Evolutionary conservation across 495 filamentous ascomycete species (phyloP), one percentile per base, ranked within the genome.

Genomic region (Neurospora sp.): DNA sequence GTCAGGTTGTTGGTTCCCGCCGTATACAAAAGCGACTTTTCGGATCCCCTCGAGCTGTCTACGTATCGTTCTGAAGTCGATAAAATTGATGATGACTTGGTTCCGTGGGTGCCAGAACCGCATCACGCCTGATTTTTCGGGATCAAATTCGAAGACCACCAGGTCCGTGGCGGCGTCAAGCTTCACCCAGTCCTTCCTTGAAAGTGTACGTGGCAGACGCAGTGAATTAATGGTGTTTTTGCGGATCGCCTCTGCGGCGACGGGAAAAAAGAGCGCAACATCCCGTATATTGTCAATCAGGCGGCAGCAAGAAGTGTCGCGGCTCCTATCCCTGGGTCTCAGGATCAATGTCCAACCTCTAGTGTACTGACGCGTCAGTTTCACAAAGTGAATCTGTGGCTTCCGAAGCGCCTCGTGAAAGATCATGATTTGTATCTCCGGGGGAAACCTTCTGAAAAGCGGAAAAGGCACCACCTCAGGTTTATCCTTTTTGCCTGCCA

Each of bases 341-440:
- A 59, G 11, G 48, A 2, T 16, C 16, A n/a, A n/a, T n/a, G n/a
- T n/a, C n/a, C n/a, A n/a, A n/a, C n/a, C n/a, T n/a, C n/a, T n/a
- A n/a, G n/a, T n/a, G n/a, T n/a, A n/a, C n/a, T n/a, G n/a, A n/a
- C n/a, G n/a, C n/a, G n/a, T n/a, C n/a, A n/a, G n/a, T 5, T 42
- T 48, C 2, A 71, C 12, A 16, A 73, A 71, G 39, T 78, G 77
- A 16, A 78, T 31, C 3, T 75, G 66, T 0, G 77, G 77, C 69
- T 78, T 76, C 54, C 72, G 41, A 11, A 78, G 62, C 3, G 74
- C 75, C 59, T 77, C 73, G 18, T 39, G 70, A 4, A 75, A 76
- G 66, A 78, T 73, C 59, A 39, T 69, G 16, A n/a, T 10, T 9
- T 77, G 73, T 3, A 77, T 66, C 9, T 78, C 77, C 4, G 38